A percentile compares a stretch with the other conserved stretches of the same genome.
Evolutionary conservation across 768 basidiomycete genomes (phyloP).

Genomic region (Cyclocybe cylindracea): DNA sequence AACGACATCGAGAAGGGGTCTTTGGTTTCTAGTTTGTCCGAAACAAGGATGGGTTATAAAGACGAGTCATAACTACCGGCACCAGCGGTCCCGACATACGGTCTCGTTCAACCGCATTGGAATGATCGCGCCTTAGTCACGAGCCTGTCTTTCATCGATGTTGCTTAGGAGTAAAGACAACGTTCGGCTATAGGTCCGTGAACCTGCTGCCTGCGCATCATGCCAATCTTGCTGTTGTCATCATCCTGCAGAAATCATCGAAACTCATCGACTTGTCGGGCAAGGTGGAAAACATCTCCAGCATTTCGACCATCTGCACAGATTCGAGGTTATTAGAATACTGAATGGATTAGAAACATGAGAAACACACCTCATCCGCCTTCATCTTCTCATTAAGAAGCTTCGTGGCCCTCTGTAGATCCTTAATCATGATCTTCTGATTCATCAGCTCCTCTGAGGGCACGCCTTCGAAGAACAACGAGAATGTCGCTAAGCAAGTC

Average conservation of each 20-base stretch:
- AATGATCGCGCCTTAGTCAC: too few species aligned
- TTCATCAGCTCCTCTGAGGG: slow-evolving; percentile 43
- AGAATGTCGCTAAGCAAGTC: slow-evolving; percentile 59
- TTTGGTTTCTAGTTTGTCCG: too few species aligned
- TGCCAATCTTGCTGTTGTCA: slow-evolving; percentile 60
- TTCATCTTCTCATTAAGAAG: slow-evolving; percentile 72
- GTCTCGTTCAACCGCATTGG: too few species aligned
- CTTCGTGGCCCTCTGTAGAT: slow-evolving; percentile 61
- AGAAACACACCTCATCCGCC: slow-evolving; percentile 62
- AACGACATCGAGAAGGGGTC: neutral
- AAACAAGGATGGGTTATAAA: too few species aligned
- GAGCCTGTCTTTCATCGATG: too few species aligned
- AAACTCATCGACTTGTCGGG: slow-evolving; percentile 69
- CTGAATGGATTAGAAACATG: neutral
- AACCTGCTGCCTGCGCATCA: slow-evolving; percentile 20
- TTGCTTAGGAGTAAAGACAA: too few species aligned
- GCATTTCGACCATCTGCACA: slow-evolving; percentile 74
- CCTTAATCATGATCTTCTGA: slow-evolving; percentile 65
- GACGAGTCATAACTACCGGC: too few species aligned
- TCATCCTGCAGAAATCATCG: slow-evolving; percentile 75
- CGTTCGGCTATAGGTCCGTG: too few species aligned
- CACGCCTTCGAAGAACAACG: slow-evolving; percentile 71
- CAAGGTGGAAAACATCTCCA: slow-evolving; percentile 71
- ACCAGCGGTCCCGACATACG: too few species aligned
- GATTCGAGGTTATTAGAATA: neutral